A percentile compares a stretch with the other conserved stretches of the same genome.
Conservation (phyloP, 495 filamentous ascomycete genomes). For the Staphylotrichum tortipilum region DNA sequence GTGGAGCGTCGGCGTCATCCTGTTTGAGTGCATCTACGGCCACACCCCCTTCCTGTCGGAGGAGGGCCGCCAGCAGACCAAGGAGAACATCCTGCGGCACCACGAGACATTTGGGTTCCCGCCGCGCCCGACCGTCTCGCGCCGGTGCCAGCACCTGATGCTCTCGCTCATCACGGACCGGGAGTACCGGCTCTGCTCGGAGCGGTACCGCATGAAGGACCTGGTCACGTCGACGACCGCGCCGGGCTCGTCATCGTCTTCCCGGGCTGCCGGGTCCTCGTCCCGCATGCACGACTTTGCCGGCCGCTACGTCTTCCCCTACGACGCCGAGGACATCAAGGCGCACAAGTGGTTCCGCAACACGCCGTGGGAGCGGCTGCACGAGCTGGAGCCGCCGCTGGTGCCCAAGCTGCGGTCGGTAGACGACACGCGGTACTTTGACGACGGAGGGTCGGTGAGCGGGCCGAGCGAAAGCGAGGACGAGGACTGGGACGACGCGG, state of each 20-base stretch:
- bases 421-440: slow-evolving; percentile 87
- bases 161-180: slow-evolving; percentile 66
- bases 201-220: slow-evolving; percentile 60
- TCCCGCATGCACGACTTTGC: slow-evolving; percentile 23
- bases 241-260: slow-evolving; percentile 21
- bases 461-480: slow-evolving; percentile 40
- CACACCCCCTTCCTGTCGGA: slow-evolving; percentile 82
- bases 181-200: slow-evolving; percentile 63
- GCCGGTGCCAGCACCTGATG: slow-evolving; percentile 64
- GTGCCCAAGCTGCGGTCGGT: slow-evolving; percentile 58
- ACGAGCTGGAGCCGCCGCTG: slow-evolving; percentile 62
- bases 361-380: slow-evolving; percentile 60
- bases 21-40: slow-evolving; percentile 90
- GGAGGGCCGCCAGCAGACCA: slow-evolving; percentile 65
- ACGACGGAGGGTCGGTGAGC: slow-evolving; percentile 64
- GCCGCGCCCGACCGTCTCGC: slow-evolving; percentile 48
- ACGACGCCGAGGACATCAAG: slow-evolving; percentile 74
- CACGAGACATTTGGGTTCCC: slow-evolving; percentile 54
- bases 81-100: slow-evolving; percentile 60
- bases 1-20: slow-evolving; percentile 91
- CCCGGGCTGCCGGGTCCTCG: background rate
- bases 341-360: slow-evolving; percentile 63
- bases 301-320: slow-evolving; percentile 60
- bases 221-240: slow-evolving; percentile 28
- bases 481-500: background rate